Conservation (phyloP, 2,329 filamentous ascomycete genomes). For the Scopulariopsis brevicaulis region DNA sequence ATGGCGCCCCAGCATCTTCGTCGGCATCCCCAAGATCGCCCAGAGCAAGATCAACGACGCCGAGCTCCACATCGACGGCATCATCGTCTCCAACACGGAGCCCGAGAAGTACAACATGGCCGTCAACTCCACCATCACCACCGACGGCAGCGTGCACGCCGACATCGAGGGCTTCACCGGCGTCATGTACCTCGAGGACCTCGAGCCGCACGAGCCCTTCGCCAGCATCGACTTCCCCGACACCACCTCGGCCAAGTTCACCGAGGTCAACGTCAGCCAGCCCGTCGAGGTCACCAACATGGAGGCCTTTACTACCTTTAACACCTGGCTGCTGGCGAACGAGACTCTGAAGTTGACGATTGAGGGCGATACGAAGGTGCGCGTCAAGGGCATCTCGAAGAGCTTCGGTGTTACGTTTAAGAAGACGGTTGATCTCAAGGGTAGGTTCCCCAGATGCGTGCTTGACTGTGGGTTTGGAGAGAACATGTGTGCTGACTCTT, state of each 20-base stretch:
- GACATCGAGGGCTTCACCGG: slow-evolving; percentile 37
- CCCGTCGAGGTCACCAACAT: slow-evolving; percentile 31
- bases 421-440: slow-evolving; percentile 39
- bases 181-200: slow-evolving; percentile 42
- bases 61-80: slow-evolving; percentile 36
- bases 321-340: slow-evolving; percentile 38
- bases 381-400: slow-evolving; percentile 34
- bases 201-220: slow-evolving; percentile 33
- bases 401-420: slow-evolving; percentile 41
- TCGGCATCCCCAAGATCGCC: slow-evolving; percentile 43
- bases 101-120: slow-evolving; percentile 33
- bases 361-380: slow-evolving; percentile 37
- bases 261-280: slow-evolving; percentile 41
- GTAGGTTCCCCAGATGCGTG: slow-evolving; percentile 8
- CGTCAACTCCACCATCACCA: slow-evolving; percentile 44
- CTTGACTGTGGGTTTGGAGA: not conserved
- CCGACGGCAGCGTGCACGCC: slow-evolving; percentile 39
- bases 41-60: slow-evolving; percentile 44
- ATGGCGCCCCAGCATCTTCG: slow-evolving; percentile 35
- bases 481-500: not conserved
- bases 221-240: slow-evolving; percentile 38
- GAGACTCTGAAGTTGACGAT: slow-evolving; percentile 38
- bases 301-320: slow-evolving; percentile 41
- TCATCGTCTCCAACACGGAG: slow-evolving; percentile 35
- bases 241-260: slow-evolving; percentile 33